Base-by-base conservation (phyloP, 163 green algal genomes). In the Coccomyxa subellipsoidea region DNA sequence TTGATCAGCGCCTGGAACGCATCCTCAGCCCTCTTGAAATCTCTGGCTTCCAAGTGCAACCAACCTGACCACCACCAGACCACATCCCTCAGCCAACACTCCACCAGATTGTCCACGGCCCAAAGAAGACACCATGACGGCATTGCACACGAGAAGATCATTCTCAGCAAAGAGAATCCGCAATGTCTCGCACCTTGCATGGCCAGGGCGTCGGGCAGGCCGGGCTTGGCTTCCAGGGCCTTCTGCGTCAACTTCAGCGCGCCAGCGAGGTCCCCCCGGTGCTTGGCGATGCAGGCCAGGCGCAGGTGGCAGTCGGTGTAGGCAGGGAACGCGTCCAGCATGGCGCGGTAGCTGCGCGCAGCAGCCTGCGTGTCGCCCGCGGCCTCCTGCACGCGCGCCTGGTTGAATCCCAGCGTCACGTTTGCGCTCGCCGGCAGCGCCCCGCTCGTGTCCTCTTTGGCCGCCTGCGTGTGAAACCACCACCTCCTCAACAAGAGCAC, bases 221-320 rank as follows among this genome's bases (percentile, higher is more conserved):
- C 80, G 15, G 80, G 72, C 34, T 37, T 40, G 5, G 76, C 54
- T 32, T 84, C 79, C n/a, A 88, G 38, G 8, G 88, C 90, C 47
- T 85, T 81, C 66, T 87, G 66, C 23, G 88, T 85, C 92, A 86
- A 92, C 31, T 80, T 23, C 34, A 85, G 37, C 32, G 90, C 88
- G n/a, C 86, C 83, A 34, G 69, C 76, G 6, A 89, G 83, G 86
- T 93, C 83, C 32, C 93, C 94, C 8, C 83, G 84, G 15, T 72
- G 81, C 27, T 86, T 85, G 0, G 91, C 87, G 15, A 98, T 92
- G 84, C 85, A 93, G 21, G 94, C 93, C 82, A 98, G 88, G 25
- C 94, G 94, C 79, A 98, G 84, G 80, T 90, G 89, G 86, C 92
- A 96, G 88, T 98, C 95, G 9, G 89, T 90, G 89, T 98, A 98